Base-by-base conservation (phyloP, 768 basidiomycete genomes). In the Butyriboletus loyo region DNA sequence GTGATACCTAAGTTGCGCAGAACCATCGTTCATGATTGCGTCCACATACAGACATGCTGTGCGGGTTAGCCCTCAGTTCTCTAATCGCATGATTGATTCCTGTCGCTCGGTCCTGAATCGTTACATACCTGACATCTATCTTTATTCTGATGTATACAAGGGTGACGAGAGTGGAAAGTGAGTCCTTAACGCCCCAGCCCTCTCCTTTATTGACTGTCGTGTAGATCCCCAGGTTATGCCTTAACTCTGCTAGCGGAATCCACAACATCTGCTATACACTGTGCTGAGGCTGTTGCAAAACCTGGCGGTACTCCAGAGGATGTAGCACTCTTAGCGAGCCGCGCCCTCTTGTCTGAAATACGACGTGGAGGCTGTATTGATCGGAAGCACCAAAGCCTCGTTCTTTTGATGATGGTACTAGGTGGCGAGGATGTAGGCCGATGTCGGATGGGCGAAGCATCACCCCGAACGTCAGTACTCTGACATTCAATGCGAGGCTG, bases 111-210 rank as follows among this genome's bases (percentile, higher is more conserved):
- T 99, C 22, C 76, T 99, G 39, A 98, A 98, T 68, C 88, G 94
- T 5, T 97, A 90, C 68, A 97, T 98, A 53, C 96, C 97, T 34
- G 97, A 99, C 67, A 94, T 98, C 27, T 98, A 98, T 72, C 83
- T 99, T 35, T 96, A 98, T 68, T 96, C 97, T 4, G 97, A 99
- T 58, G 94, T 98, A 22, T 98, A 97, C 73, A 96, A 97, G 68
- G 95, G 95, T 7, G 90, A 92, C 17, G 97, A 98, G 56, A 94
- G 92, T 59, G 96, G 96, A 70, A 98, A 93, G 95, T 95, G 60
- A 56, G 93, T 73, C 0, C 24, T 13, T 35, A 14, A 27, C 13
- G 32, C 46, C n/a, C 35, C 36, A 32, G 34, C 28, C 25, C 35
- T 44, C n/a, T 27, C 31, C 21, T 13, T 42, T 15, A 46, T 45